phyloP scores from a whole-genome alignment of 805 yeast genomes.

The Starmerella apicola region DNA sequence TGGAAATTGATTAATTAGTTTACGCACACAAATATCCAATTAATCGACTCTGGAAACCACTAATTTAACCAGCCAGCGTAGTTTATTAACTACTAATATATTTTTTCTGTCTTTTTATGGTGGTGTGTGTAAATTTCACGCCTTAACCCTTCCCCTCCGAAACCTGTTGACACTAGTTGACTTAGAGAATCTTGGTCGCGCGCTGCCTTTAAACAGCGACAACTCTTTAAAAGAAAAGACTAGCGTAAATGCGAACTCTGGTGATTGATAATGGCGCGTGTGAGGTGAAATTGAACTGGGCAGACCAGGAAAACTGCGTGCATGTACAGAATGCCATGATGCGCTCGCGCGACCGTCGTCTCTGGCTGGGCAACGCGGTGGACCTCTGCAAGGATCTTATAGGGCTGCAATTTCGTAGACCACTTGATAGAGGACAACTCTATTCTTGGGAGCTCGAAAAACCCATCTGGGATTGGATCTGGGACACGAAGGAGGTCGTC shows the following conservation, averaged over 20 bases:
- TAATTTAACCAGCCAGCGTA: no score
- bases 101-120: no score
- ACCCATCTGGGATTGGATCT: constrained; percentile 77
- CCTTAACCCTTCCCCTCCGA: no score
- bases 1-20: no score
- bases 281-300: constrained; percentile 54
- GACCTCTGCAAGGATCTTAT: constrained; percentile 57
- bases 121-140: no score
- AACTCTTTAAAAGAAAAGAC: no score
- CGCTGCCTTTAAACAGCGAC: no score
- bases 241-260: constrained; percentile 28
- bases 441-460: constrained; percentile 85
- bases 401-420: constrained; percentile 62
- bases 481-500: constrained; percentile 28
- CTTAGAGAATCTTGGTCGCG: no score
- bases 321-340: constrained; percentile 58
- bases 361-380: constrained; percentile 62
- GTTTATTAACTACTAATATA: no score
- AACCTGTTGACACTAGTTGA: no score
- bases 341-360: constrained; percentile 60
- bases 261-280: constrained; percentile 87
- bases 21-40: no score
- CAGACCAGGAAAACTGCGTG: constrained; percentile 31
- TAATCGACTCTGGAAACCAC: no score
- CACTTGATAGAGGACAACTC: constrained; percentile 78